Conservation (phyloP, 768 basidiomycete species). For the Multifurca ochricompacta region DNA sequence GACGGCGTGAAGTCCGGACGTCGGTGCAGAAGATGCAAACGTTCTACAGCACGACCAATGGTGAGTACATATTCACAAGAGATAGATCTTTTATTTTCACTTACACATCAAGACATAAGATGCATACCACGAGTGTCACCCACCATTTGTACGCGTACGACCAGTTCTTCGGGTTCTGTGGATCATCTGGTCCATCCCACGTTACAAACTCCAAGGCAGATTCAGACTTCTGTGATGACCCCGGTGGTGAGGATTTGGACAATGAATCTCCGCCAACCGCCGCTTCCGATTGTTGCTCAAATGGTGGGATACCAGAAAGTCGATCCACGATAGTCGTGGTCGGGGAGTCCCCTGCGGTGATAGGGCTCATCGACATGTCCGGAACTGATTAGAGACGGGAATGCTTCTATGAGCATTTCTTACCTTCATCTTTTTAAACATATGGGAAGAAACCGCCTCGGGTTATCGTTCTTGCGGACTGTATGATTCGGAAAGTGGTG, state of each 20-base stretch:
- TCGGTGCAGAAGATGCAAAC: slow-evolving; percentile 23
- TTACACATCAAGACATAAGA: slow-evolving; percentile 14
- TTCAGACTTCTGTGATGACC: background rate
- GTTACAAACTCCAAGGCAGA: background rate
- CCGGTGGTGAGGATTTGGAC: background rate
- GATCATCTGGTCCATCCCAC: slow-evolving; percentile 9
- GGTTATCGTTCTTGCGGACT: no score
- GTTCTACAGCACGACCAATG: background rate
- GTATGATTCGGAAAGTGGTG: no score
- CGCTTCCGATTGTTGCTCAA: background rate
- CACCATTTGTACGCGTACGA: background rate
- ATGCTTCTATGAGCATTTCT: no score
- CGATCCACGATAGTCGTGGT: no score
- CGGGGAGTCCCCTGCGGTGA: no score
- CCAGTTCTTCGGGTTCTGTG: slow-evolving; percentile 17
- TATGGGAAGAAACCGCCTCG: no score
- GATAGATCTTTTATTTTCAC: background rate
- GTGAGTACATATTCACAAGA: background rate
- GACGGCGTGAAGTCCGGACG: slow-evolving; percentile 8
- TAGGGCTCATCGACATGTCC: no score
- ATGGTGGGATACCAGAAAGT: no score
- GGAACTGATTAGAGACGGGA: no score
- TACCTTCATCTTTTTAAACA: no score
- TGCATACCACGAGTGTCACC: background rate
- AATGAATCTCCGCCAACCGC: background rate